Base-by-base conservation (phyloP, 2,329 filamentous ascomycete species). In the Aspergillus pseudoviridinutans region DNA sequence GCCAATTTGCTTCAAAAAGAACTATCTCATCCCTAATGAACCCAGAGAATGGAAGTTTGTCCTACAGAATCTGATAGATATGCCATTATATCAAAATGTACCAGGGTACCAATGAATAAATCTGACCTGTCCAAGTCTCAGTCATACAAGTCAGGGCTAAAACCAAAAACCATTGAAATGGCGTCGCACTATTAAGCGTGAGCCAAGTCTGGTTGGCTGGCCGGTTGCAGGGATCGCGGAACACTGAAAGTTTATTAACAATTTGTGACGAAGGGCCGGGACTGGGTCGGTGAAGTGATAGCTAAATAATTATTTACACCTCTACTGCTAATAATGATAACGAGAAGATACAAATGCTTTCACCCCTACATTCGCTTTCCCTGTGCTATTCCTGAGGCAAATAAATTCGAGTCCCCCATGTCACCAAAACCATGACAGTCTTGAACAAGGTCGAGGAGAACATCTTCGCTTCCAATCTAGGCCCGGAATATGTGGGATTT, bases 401-500 rank as follows among this genome's bases (percentile, higher is more conserved):
- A 17, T n/a, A 38, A 17, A 7, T 17, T 38, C 32, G 0, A 17
- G 1, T 7, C 6, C 6, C 14, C 14, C 32, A 38, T 38, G 32
- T 38, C 14, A 25, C 24, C 24, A 38, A 17, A 38, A 44, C 28
- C 51, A 58, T 60, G 54, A 53, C 55, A 27, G 50, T 44, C 41
- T 44, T 20, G 4, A 44, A 24, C 3, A 20, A 44, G 20, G 20
- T 44, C 17, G 46, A 58, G 14, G 53, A 54, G 10, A 55, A 62
- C 41, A 66, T 67, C 46, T 60, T 64, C 22, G 61, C 66, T 22
- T 61, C 60, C 22, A 57, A 62, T 12, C 50, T 68, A 22, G 65
- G 66, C 6, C 64, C 83, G 83, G 63, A 64, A 46, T 62, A 64
- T 49, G 55, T 61, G 41, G 91, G 90, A 68, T 96, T 95, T 74